These are phyloP conservation scores for Cercospora citrullina DNA, from an alignment of 2,329 filamentous ascomycete species.

Conservation along the genomic window DNA sequence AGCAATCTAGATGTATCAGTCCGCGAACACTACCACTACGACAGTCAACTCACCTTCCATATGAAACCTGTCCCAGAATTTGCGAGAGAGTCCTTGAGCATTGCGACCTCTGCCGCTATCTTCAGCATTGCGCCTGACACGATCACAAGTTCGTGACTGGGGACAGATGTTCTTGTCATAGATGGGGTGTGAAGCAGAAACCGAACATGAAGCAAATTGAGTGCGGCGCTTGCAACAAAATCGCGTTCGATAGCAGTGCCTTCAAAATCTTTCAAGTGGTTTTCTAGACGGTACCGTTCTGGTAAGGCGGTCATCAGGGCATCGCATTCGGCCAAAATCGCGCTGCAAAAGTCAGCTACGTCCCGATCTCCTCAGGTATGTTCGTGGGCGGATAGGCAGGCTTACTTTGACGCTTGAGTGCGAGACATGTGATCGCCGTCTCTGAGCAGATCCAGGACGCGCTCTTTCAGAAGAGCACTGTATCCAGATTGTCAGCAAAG, in stretches of 20 bases:
- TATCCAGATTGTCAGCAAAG: neutral
- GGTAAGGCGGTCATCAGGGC: constrained; percentile 35
- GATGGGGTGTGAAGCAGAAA: constrained; percentile 37
- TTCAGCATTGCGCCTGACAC: constrained; percentile 36
- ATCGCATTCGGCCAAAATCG: constrained; percentile 14
- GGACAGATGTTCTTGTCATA: constrained; percentile 29
- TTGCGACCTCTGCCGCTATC: constrained; percentile 35
- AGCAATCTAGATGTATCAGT: constrained; percentile 32
- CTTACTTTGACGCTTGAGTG: constrained; percentile 12
- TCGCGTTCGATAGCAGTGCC: constrained; percentile 32
- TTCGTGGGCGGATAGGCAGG: neutral
- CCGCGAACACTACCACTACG: neutral
- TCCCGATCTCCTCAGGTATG: neutral
- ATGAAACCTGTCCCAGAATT: constrained; percentile 40
- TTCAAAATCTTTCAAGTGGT: constrained; percentile 16
- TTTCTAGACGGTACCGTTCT: constrained; percentile 25
- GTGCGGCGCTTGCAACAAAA: constrained; percentile 37
- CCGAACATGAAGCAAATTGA: constrained; percentile 39
- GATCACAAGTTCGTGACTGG: constrained; percentile 30
- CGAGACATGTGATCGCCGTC: constrained; percentile 23
- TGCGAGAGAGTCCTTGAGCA: constrained; percentile 35
- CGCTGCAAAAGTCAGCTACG: constrained; percentile 3
- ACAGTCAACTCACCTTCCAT: constrained; percentile 38
- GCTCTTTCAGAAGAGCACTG: constrained; percentile 37
- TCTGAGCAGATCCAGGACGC: constrained; percentile 37